phyloP scores from a whole-genome alignment of 176 grass and related monocot genomes.

The Avena eriantha region DNA sequence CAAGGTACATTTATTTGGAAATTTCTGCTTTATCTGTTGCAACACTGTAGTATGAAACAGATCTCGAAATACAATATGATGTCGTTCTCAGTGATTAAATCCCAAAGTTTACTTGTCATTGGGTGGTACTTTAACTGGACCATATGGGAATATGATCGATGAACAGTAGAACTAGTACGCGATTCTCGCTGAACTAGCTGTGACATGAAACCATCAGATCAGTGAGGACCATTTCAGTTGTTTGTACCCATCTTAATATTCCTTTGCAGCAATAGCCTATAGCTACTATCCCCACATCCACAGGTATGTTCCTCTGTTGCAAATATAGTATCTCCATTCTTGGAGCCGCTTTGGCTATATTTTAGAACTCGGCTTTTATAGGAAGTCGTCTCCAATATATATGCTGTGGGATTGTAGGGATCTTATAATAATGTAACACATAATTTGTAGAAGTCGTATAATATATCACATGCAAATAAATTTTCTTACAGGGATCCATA shows the following conservation, averaged over 20 bases:
- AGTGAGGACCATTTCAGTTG: constrained; percentile 23
- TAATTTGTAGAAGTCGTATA: too few species aligned
- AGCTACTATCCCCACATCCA: not conserved
- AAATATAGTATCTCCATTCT: not conserved
- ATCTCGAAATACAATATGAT: not conserved
- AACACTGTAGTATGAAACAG: not conserved
- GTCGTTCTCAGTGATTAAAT: not conserved
- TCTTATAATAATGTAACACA: too few species aligned
- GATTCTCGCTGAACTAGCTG: not conserved
- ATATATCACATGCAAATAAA: too few species aligned
- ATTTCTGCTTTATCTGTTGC: not conserved
- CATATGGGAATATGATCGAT: not conserved
- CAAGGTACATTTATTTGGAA: not conserved
- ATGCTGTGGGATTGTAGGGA: too few species aligned
- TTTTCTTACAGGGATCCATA: too few species aligned
- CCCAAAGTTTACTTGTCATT: not conserved
- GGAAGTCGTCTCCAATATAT: too few species aligned
- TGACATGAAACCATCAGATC: not conserved
- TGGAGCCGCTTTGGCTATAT: not conserved
- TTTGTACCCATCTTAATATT: constrained; percentile 27
- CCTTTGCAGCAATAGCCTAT: not conserved
- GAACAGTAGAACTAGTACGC: not conserved
- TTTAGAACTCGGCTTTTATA: too few species aligned
- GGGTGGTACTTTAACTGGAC: constrained; percentile 8
- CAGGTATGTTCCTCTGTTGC: not conserved